These are phyloP conservation scores for Sonneratia caseolaris DNA, from an alignment of 345 rosid species.

Conservation along the genomic window DNA sequence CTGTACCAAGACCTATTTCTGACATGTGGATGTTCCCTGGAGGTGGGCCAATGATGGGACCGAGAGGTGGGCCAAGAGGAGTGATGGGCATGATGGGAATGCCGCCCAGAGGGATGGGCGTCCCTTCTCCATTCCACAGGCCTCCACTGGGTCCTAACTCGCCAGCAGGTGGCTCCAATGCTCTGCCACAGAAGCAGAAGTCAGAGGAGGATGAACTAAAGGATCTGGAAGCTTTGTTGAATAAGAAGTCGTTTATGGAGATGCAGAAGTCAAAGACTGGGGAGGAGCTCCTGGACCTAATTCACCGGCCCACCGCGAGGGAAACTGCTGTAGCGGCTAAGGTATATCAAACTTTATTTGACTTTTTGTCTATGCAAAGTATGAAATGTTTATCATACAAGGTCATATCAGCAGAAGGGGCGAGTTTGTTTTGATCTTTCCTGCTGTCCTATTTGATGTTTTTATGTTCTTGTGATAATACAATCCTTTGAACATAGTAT, in stretches of 20 bases:
- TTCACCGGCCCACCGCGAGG: slow-evolving; percentile 84
- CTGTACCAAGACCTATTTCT: slow-evolving; percentile 28
- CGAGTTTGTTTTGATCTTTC: background rate
- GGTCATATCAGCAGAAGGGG: background rate
- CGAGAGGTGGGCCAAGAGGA: slow-evolving; percentile 36
- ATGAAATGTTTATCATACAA: background rate
- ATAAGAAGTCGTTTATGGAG: slow-evolving; percentile 82
- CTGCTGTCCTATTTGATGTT: background rate
- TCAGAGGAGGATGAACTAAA: slow-evolving; percentile 82
- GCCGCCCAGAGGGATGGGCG: slow-evolving; percentile 32
- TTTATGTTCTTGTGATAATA: background rate
- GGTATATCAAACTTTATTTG: slow-evolving; percentile 27
- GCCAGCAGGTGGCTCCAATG: slow-evolving; percentile 1
- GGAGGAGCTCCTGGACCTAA: slow-evolving; percentile 81
- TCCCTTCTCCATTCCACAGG: slow-evolving; percentile 26
- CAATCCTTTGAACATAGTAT: background rate
- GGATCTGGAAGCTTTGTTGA: slow-evolving; percentile 80
- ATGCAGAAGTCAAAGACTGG: slow-evolving; percentile 83
- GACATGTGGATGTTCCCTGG: slow-evolving; percentile 52
- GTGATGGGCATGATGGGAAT: slow-evolving; percentile 36
- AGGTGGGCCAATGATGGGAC: slow-evolving; percentile 37
- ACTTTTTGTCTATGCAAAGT: background rate
- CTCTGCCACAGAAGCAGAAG: slow-evolving; percentile 28
- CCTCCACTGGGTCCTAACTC: slow-evolving; percentile 34
- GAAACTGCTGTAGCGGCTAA: slow-evolving; percentile 94